These are phyloP conservation scores for Fusarium vanettenii DNA, from an alignment of 2,329 filamentous ascomycete species.

Conservation along the genomic window DNA sequence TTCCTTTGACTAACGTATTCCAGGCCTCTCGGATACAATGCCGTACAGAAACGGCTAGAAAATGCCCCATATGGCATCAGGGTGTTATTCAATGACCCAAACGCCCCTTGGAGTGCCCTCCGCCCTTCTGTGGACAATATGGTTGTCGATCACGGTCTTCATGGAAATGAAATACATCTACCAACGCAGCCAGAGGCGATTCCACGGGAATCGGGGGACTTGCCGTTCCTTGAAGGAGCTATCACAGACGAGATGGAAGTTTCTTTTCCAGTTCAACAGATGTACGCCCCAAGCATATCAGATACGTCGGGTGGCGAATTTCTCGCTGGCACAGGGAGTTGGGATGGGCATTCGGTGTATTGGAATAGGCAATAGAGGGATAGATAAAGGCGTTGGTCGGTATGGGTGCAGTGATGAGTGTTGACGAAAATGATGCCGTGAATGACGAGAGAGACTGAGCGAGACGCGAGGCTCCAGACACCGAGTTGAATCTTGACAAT, in stretches of 20 bases:
- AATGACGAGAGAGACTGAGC: neutral
- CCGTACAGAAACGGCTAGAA: neutral
- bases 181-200: neutral
- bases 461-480: too few relatives aligned
- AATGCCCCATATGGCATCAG: neutral
- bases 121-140: neutral
- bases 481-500: too few relatives aligned
- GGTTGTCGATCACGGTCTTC: neutral
- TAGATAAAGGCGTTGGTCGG: neutral
- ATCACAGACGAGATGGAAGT: neutral
- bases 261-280: neutral
- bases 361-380: neutral
- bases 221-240: neutral
- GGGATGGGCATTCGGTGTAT: too few relatives aligned
- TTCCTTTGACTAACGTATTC: neutral
- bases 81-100: neutral
- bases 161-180: neutral
- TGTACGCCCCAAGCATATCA: neutral
- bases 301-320: too few relatives aligned
- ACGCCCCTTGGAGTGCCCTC: neutral
- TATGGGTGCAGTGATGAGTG: neutral
- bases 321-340: too few relatives aligned
- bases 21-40: neutral
- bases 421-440: neutral
- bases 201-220: neutral